A percentile compares a stretch with the other conserved stretches of the same genome.
These are phyloP conservation scores for Lipomyces oligophaga DNA, from an alignment of 805 yeast genomes.

Conservation along the genomic window DNA sequence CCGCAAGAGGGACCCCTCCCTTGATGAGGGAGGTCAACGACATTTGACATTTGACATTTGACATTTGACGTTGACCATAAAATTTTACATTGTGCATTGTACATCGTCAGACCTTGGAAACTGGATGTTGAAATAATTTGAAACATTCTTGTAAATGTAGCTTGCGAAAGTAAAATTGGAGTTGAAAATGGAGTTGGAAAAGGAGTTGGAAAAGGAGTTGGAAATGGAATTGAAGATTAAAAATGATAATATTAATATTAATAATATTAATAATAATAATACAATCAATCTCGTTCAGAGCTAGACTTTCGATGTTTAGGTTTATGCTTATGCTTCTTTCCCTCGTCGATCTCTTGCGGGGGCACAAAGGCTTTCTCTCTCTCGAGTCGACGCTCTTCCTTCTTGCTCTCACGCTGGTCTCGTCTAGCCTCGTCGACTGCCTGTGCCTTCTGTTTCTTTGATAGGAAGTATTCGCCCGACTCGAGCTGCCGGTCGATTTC, in stretches of 20 bases:
- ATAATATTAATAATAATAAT: not conserved
- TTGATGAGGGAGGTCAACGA: too few species aligned
- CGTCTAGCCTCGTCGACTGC: conserved; percentile 71
- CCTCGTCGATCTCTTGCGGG: conserved; percentile 70
- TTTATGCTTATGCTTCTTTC: conserved; percentile 9
- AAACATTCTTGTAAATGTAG: too few species aligned
- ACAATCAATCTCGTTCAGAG: not conserved
- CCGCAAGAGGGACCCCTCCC: too few species aligned
- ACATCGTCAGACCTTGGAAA: too few species aligned
- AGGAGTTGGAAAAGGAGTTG: too few species aligned
- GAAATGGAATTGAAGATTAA: too few species aligned
- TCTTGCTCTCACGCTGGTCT: conserved; percentile 69
- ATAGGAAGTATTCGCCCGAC: conserved; percentile 95
- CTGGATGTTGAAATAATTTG: too few species aligned
- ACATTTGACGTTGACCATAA: too few species aligned
- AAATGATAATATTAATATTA: not conserved
- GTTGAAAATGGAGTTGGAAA: too few species aligned
- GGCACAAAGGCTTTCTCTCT: conserved; percentile 77
- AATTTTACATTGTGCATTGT: too few species aligned
- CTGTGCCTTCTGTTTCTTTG: conserved; percentile 73
- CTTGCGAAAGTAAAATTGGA: too few species aligned
- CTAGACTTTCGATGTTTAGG: not conserved
- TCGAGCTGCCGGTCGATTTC: conserved; percentile 96
- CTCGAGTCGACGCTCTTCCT: conserved; percentile 61
- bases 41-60: too few species aligned